Percentiles rank a stretch among this genome's conserved stretches.
Conservation (phyloP, 805 yeast species). For the Pichia thaimueangensis region DNA sequence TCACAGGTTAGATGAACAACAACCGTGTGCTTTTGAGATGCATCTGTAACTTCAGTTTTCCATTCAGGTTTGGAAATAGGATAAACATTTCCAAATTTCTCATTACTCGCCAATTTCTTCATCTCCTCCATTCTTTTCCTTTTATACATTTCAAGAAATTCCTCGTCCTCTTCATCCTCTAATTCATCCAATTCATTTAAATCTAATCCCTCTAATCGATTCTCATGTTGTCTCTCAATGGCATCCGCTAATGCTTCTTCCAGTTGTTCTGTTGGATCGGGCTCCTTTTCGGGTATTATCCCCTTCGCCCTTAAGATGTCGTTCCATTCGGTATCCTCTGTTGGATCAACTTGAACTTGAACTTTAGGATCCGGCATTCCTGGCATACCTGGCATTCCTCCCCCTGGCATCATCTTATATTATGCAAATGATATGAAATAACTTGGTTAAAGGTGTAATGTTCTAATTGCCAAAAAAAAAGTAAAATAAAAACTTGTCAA, state of each 20-base stretch:
- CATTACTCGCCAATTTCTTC: slow-evolving; percentile 45
- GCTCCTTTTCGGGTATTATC: slow-evolving; percentile 85
- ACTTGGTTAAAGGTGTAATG: no score
- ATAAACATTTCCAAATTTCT: slow-evolving; percentile 66
- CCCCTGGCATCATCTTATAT: no score
- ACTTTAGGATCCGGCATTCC: slow-evolving; percentile 44
- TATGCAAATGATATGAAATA: neutral
- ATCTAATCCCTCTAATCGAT: slow-evolving; percentile 69
- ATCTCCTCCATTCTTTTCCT: slow-evolving; percentile 73
- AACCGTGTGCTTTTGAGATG: slow-evolving; percentile 61
- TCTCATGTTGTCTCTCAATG: slow-evolving; percentile 68
- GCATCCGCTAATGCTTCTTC: slow-evolving; percentile 89
- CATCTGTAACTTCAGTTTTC: slow-evolving; percentile 75
- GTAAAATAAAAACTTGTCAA: no score
- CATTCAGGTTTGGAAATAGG: slow-evolving; percentile 87
- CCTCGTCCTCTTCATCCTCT: slow-evolving; percentile 93
- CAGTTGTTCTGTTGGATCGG: slow-evolving; percentile 78
- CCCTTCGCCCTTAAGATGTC: slow-evolving; percentile 89
- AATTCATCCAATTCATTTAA: slow-evolving; percentile 78
- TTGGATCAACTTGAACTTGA: slow-evolving; percentile 86
- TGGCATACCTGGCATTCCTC: slow-evolving; percentile 10
- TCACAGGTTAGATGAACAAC: slow-evolving; percentile 71
- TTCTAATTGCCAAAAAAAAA: no score
- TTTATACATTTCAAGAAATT: slow-evolving; percentile 72
- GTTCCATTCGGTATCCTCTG: slow-evolving; percentile 98